Conservation (phyloP, 169 alveolate genomes). For the Cryptosporidium felis region DNA sequence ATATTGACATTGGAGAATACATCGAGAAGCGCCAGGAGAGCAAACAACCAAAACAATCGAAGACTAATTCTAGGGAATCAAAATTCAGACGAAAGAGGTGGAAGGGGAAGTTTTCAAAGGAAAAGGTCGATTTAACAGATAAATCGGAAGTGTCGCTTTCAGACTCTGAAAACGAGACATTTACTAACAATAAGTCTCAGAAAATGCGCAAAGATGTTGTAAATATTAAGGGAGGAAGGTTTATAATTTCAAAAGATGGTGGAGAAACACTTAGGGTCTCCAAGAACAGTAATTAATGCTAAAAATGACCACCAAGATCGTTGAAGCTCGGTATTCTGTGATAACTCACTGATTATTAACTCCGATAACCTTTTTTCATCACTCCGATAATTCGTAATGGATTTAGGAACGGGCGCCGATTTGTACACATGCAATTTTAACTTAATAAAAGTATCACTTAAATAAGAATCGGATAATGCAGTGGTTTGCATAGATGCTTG, state of each 20-base stretch:
- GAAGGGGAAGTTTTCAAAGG: background rate
- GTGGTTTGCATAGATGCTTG: constrained; percentile 4
- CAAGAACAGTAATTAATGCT: no score
- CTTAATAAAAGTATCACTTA: no score
- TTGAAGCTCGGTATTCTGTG: no score
- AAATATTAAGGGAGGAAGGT: constrained; percentile 54
- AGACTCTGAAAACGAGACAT: constrained; percentile 38
- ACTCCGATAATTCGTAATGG: no score
- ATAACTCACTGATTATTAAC: no score
- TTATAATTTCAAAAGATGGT: constrained; percentile 16
- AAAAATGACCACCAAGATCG: no score
- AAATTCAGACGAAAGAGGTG: background rate
- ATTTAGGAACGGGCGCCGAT: no score
- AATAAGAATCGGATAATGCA: no score
- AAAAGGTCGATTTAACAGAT: background rate
- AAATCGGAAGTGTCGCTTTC: background rate
- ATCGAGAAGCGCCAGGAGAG: constrained; percentile 30
- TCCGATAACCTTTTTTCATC: no score
- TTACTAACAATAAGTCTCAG: background rate
- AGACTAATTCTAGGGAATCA: background rate
- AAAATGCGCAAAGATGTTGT: constrained; percentile 3
- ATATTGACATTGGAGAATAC: constrained; percentile 26
- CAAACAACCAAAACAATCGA: background rate
- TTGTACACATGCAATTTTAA: no score
- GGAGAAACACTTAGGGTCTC: no score